Evolutionary conservation across 352 stramenopile genomes (phyloP).

Genomic region (Pythium insidiosum): DNA sequence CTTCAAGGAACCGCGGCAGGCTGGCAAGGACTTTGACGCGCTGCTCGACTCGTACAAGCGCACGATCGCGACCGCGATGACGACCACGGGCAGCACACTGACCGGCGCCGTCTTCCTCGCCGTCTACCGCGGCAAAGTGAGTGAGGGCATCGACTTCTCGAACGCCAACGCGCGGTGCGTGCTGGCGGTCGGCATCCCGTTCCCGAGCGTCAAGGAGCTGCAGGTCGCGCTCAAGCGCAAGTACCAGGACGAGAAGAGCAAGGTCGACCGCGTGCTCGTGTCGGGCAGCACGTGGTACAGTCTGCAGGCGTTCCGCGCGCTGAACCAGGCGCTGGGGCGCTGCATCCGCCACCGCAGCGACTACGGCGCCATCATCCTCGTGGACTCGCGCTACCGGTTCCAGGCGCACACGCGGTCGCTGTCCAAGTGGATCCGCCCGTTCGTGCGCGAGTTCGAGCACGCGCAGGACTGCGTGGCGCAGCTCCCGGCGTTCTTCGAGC

Average conservation of each 20-base stretch:
- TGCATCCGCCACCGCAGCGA: conserved; percentile 97
- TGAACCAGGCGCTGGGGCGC: conserved; percentile 98
- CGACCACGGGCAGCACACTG: conserved; percentile 1
- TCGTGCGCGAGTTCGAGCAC: conserved; percentile 66
- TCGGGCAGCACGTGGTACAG: conserved; percentile 92
- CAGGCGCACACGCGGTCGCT: conserved; percentile 52
- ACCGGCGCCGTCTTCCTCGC: conserved; percentile 94
- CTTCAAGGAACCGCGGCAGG: conserved; percentile 60
- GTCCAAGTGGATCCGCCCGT: conserved; percentile 76
- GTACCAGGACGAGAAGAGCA: conserved; percentile 76
- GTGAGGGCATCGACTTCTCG: conserved; percentile 98
- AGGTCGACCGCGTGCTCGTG: conserved; percentile 50
- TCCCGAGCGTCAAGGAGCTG: conserved; percentile 92
- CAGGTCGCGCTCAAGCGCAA: conserved; percentile 74
- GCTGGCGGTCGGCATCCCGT: conserved; percentile 98
- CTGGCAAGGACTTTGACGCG: conserved; percentile 77
- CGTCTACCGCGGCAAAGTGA: conserved; percentile 98
- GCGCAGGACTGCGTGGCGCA: conserved; percentile 49
- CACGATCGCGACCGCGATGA: conserved; percentile 23
- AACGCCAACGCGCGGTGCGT: conserved; percentile 96
- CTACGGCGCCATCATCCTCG: conserved; percentile 96
- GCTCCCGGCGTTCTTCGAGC: conserved; percentile 57
- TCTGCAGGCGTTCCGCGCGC: conserved; percentile 94
- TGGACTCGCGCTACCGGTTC: conserved; percentile 85
- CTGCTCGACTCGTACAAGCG: conserved; percentile 70